Percentiles rank a stretch among this genome's conserved stretches.
Evolutionary conservation across 2,329 filamentous ascomycete genomes (phyloP).

Genomic region (Pyricularia grisea): DNA sequence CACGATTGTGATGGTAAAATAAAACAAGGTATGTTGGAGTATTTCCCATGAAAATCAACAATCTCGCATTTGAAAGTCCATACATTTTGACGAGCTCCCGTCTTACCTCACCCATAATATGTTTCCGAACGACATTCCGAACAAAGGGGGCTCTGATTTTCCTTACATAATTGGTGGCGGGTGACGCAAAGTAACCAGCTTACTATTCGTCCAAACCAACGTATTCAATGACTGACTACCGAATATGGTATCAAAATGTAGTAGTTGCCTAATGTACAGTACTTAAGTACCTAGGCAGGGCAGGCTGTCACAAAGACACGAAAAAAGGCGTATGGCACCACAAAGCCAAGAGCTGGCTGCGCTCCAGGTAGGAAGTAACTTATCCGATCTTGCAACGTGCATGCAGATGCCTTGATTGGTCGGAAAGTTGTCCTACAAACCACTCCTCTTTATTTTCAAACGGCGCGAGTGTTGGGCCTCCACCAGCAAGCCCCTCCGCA

Average conservation of each 20-base stretch:
- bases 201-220: too few relatives aligned
- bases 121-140: not conserved
- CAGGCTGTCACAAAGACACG: too few relatives aligned
- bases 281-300: too few relatives aligned
- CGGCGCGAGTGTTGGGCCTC: not conserved
- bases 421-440: not conserved
- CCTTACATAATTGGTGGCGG: not conserved
- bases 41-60: too few relatives aligned
- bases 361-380: not conserved
- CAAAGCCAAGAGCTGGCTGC: not conserved
- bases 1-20: too few relatives aligned
- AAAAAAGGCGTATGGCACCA: too few relatives aligned
- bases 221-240: not conserved
- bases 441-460: not conserved
- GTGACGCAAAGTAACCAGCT: not conserved
- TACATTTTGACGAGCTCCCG: not conserved
- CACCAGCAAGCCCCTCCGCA: not conserved
- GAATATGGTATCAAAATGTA: not conserved
- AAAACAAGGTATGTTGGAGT: too few relatives aligned
- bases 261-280: too few relatives aligned
- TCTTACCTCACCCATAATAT: not conserved
- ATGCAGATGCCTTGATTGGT: not conserved
- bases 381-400: not conserved
- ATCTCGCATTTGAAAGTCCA: too few relatives aligned
- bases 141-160: not conserved